Evolutionary conservation across 2,329 filamentous ascomycete genomes (phyloP).

Genomic region (Neodidymelliopsis sp.): DNA sequence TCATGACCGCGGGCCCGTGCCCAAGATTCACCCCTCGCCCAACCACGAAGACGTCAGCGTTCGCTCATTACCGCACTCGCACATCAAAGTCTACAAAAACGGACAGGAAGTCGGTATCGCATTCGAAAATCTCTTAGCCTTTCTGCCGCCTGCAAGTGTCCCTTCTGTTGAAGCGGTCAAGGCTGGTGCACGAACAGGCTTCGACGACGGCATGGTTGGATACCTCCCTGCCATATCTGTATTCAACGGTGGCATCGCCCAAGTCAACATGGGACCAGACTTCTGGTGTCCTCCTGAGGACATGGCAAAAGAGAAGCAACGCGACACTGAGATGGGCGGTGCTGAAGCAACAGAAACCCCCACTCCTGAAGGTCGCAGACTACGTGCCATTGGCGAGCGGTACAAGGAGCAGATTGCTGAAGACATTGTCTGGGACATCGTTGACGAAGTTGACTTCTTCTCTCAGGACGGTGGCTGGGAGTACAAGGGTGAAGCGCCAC

Average conservation of each 20-base stretch:
- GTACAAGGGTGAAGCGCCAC: slow-evolving; percentile 47
- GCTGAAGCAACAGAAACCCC: slow-evolving; percentile 21
- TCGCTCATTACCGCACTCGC: slow-evolving; percentile 84
- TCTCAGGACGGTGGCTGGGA: slow-evolving; percentile 67
- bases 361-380: slow-evolving; percentile 39
- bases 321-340: slow-evolving; percentile 42
- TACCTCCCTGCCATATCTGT: slow-evolving; percentile 95
- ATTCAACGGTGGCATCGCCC: slow-evolving; percentile 87
- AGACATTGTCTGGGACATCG: slow-evolving; percentile 89
- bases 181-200: slow-evolving; percentile 79
- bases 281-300: slow-evolving; percentile 87
- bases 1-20: slow-evolving; percentile 56
- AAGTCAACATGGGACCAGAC: slow-evolving; percentile 92
- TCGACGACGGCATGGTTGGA: slow-evolving; percentile 93
- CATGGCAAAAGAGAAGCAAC: slow-evolving; percentile 54
- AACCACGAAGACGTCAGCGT: slow-evolving; percentile 78
- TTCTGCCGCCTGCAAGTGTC: slow-evolving; percentile 87
- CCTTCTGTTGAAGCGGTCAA: slow-evolving; percentile 72
- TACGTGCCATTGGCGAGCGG: slow-evolving; percentile 75
- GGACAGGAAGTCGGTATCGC: slow-evolving; percentile 84
- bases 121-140: slow-evolving; percentile 86
- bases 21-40: slow-evolving; percentile 75
- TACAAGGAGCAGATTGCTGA: slow-evolving; percentile 95
- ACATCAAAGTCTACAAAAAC: slow-evolving; percentile 92
- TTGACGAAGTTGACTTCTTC: slow-evolving; percentile 95